A percentile compares a stretch with the other conserved stretches of the same genome.
Evolutionary conservation across 345 rosid genomes (phyloP).

Genomic region (Gynandropsis gynandra): DNA sequence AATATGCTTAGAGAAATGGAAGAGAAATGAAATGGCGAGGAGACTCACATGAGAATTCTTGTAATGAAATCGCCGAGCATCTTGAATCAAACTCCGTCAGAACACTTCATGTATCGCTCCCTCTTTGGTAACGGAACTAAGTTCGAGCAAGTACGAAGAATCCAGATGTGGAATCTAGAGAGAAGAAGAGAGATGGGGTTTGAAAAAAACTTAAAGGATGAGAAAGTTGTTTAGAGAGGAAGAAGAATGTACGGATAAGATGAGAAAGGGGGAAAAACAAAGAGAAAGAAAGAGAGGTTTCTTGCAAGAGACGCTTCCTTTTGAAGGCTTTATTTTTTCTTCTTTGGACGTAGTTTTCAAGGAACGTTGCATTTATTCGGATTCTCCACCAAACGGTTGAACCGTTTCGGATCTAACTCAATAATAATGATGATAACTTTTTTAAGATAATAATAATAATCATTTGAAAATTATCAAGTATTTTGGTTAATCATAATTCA

Average conservation of each 20-base stretch:
- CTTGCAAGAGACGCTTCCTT: constrained; percentile 21
- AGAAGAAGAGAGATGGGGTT: neutral
- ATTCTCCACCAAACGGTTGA: constrained; percentile 13
- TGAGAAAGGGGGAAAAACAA: constrained; percentile 3
- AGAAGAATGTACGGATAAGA: too few relatives aligned
- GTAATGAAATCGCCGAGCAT: constrained; percentile 58
- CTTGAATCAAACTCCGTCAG: constrained; percentile 16
- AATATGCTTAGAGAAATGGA: neutral
- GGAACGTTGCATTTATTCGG: constrained; percentile 19
- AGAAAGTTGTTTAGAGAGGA: too few relatives aligned
- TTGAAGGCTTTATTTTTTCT: neutral
- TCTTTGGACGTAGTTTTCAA: neutral
- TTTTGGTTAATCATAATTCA: too few relatives aligned
- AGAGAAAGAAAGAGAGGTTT: constrained; percentile 7
- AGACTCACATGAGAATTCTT: constrained; percentile 42
- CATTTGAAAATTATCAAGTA: too few relatives aligned
- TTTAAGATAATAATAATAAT: too few relatives aligned
- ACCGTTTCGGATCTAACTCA: too few relatives aligned
- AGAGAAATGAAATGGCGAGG: neutral
- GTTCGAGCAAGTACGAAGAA: neutral
- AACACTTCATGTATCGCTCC: constrained; percentile 14
- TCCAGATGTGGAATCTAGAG: neutral
- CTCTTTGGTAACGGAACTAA: neutral
- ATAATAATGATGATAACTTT: too few relatives aligned
- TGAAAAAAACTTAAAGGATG: too few relatives aligned